Base-by-base conservation (phyloP, 352 stramenopile genomes). In the Pythium plurisporium region DNA sequence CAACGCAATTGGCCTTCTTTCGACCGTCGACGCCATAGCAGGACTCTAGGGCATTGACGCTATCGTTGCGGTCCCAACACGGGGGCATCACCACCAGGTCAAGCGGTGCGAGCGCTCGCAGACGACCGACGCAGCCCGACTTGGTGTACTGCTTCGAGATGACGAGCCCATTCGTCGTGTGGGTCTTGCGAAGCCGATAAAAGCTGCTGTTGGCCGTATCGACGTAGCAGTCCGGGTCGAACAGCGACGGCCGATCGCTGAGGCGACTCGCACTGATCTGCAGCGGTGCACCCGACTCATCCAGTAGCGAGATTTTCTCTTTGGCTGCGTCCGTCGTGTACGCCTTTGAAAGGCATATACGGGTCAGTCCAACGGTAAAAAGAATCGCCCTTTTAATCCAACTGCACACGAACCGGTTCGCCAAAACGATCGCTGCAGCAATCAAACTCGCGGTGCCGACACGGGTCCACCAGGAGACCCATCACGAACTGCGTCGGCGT, bases 61-160 rank as follows among this genome's bases (percentile, higher is more conserved):
- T 87, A 41, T 73, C 68, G 50, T 95, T 95, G 47, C 83, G 72
- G 57, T 95, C 86, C 86, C 86, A 95, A 36, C 86, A 95, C 15
- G 82, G 70, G 23, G 86, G 85, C 51, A 79, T 70, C 22, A 72
- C 65, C 23, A 89, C 76, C 9, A 75, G 48, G 2, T 71, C 55
- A 38, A 86, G 70, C 25, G 74, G 72, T 7, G 74, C 62, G 20
- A 88, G 61, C 11, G 78, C 77, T 14, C 57, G 67, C 34, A 86
- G 62, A 9, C 74, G 69, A 2, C 70, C 82, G 22, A 85, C 67
- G 34, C 77, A 87, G 5, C 77, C 73, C 15, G 78, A 85, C 20
- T 77, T 65, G 38, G 62, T 72, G 51, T 82, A 87, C 31, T 77
- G 74, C 26, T 71, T 79, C 19, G 73, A 77, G 41, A 83, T 60